A percentile compares a stretch with the other conserved stretches of the same genome.
Conservation (phyloP, 148 eudicot genomes). For the Cornus kousa region DNA sequence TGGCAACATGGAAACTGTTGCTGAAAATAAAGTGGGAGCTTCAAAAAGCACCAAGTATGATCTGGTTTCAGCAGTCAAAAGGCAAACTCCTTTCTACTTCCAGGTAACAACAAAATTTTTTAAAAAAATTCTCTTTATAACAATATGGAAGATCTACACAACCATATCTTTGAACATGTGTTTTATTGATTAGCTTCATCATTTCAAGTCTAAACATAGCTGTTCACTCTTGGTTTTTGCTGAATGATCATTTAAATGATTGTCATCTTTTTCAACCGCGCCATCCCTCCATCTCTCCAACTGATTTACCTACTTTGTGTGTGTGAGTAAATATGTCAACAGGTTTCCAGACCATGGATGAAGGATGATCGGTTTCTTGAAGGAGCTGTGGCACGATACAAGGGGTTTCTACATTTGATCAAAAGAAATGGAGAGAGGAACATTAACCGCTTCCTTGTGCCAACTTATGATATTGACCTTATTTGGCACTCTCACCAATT, state of each 20-base stretch:
- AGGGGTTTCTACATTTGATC: conserved; percentile 75
- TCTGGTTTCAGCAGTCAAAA: conserved; percentile 59
- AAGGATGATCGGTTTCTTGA: conserved; percentile 53
- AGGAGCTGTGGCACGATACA: conserved; percentile 82
- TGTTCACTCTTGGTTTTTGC: no score
- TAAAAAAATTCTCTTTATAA: not conserved
- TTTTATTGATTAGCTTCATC: no score
- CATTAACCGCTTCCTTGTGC: conserved; percentile 60
- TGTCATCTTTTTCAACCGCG: no score
- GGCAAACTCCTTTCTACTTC: conserved; percentile 69
- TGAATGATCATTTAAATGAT: no score
- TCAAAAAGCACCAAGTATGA: conserved; percentile 66
- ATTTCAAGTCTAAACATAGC: no score
- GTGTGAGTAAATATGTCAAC: not conserved
- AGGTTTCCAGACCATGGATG: conserved; percentile 73
- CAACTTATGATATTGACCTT: conserved; percentile 84
- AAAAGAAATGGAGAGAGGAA: conserved; percentile 54
- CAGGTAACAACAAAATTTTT: conserved; percentile 39
- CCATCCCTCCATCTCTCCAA: not conserved
- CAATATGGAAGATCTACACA: not conserved
- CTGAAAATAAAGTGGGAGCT: conserved; percentile 4
- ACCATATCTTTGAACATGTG: not conserved
- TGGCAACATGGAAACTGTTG: conserved; percentile 4
- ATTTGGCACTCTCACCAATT: conserved; percentile 93
- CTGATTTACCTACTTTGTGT: not conserved